Percentiles rank a stretch among this genome's conserved stretches.
phyloP scores from a whole-genome alignment of 1,284 basidiomycete genomes.

The Golubevia sp. region DNA sequence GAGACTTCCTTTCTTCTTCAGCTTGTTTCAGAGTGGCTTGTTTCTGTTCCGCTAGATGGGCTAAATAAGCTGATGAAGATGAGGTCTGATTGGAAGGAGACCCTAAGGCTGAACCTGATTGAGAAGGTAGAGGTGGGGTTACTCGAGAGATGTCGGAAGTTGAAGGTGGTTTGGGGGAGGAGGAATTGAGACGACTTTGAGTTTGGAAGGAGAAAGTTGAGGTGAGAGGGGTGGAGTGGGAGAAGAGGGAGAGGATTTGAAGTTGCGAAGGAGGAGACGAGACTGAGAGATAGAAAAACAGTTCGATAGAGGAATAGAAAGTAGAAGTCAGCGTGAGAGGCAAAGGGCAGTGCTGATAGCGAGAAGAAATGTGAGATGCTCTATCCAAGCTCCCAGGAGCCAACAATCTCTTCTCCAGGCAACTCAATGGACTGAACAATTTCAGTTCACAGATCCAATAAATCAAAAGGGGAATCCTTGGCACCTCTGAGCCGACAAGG shows the following conservation, averaged over 20 bases:
- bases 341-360: too few species aligned
- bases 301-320: too few species aligned
- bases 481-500: too few species aligned
- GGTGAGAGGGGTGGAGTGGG: background rate
- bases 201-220: background rate
- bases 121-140: slow-evolving; percentile 18
- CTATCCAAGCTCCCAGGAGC: too few species aligned
- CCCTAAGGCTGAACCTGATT: slow-evolving; percentile 33
- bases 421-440: too few species aligned
- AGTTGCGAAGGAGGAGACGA: background rate
- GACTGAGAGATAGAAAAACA: too few species aligned
- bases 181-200: background rate
- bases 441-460: too few species aligned
- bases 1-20: slow-evolving; percentile 9
- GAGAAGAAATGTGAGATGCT: too few species aligned
- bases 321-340: too few species aligned
- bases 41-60: background rate
- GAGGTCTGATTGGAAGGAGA: slow-evolving; percentile 30
- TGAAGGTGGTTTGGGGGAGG: slow-evolving; percentile 19
- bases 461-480: too few species aligned
- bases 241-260: background rate
- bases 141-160: slow-evolving; percentile 18
- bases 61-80: slow-evolving; percentile 30
- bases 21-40: background rate
- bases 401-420: too few species aligned